These are phyloP conservation scores for Calonectria multiphialidica DNA, from an alignment of 2,329 filamentous ascomycete genomes.

Conservation along the genomic window DNA sequence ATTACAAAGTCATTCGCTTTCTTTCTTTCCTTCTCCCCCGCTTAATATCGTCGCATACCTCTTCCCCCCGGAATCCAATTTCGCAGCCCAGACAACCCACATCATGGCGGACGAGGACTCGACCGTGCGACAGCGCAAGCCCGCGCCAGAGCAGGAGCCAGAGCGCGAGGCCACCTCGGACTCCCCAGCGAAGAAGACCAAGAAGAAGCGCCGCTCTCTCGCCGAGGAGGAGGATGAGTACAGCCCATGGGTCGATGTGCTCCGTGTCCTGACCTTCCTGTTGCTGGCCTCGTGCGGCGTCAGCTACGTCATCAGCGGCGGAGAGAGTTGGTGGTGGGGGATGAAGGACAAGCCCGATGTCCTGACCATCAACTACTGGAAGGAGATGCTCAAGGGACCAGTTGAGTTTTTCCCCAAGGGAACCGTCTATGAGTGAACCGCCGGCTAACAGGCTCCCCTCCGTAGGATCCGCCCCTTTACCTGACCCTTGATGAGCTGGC, in stretches of 20 bases:
- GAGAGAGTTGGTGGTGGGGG: conserved; percentile 78
- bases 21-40: not conserved
- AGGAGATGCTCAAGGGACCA: conserved; percentile 48
- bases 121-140: conserved; percentile 60
- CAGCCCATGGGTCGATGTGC: conserved; percentile 70
- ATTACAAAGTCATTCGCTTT: not conserved
- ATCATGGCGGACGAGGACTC: conserved; percentile 53
- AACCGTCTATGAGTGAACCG: not conserved
- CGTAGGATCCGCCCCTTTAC: conserved; percentile 69
- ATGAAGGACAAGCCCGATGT: conserved; percentile 72
- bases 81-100: conserved; percentile 7
- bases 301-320: conserved; percentile 81
- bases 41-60: not conserved
- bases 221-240: conserved; percentile 64
- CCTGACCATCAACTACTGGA: conserved; percentile 69
- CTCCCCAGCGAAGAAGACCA: conserved; percentile 40
- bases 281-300: conserved; percentile 75
- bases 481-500: conserved; percentile 83
- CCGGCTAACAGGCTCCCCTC: conserved; percentile 5
- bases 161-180: conserved; percentile 45
- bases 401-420: conserved; percentile 32
- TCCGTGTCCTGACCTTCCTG: conserved; percentile 77
- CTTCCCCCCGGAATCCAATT: conserved; percentile 3
- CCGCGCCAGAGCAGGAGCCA: conserved; percentile 39
- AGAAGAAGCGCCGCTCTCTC: conserved; percentile 33